phyloP scores from a whole-genome alignment of 164 flowering plant genomes.

The Magnolia sinica region DNA sequence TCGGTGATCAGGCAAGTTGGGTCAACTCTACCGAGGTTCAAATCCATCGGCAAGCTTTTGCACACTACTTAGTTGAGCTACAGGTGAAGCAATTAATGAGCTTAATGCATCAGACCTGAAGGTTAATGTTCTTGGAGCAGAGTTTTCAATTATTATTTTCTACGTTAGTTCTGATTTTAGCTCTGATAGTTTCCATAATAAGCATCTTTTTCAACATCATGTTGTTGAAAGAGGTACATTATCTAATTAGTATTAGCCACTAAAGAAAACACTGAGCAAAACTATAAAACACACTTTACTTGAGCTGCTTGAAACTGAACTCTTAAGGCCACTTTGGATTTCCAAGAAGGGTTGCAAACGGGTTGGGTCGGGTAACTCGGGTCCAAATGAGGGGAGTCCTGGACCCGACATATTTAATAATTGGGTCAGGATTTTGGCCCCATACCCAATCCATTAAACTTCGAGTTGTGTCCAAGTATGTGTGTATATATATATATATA shows the following conservation, averaged over 20 bases:
- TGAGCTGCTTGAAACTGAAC: no score
- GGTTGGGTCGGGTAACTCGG: no score
- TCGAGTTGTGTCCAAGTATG: no score
- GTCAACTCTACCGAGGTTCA: background rate
- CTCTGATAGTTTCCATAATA: background rate
- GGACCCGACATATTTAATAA: no score
- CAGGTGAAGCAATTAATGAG: background rate
- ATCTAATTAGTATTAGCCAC: background rate
- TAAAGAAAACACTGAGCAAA: background rate
- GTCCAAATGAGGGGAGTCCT: no score
- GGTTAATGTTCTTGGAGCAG: background rate
- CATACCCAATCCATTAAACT: no score
- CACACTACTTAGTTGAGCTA: background rate
- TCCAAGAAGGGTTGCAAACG: no score
- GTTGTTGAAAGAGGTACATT: background rate
- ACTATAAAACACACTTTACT: no score
- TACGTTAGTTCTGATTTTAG: background rate
- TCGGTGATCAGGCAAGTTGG: background rate
- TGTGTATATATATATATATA: no score
- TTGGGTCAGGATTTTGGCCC: no score
- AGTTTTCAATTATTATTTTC: background rate
- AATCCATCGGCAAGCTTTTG: background rate
- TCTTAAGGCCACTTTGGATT: no score
- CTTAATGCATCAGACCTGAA: background rate
- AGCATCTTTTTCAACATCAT: background rate